phyloP scores from a whole-genome alignment of 75 land plant genomes.

The Sequoia sempervirens region DNA sequence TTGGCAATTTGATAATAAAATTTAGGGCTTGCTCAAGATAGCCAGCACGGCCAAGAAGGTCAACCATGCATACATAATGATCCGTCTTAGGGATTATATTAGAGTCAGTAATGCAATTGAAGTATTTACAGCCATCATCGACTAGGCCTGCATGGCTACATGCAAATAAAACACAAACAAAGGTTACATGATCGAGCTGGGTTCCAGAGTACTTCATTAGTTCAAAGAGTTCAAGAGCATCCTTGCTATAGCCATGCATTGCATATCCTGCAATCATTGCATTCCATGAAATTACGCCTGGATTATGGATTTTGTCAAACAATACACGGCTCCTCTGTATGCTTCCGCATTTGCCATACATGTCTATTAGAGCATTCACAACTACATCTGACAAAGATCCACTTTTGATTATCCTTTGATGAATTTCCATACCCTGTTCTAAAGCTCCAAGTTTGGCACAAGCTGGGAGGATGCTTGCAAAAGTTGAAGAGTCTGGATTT shows the following conservation, averaged over 20 bases:
- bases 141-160: conserved; percentile 17
- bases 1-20: conserved; percentile 18
- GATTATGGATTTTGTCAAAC: conserved; percentile 6
- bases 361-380: conserved; percentile 15
- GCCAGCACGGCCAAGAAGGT: conserved; percentile 36
- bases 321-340: conserved; percentile 13
- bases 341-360: conserved; percentile 24
- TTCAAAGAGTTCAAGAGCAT: conserved; percentile 16
- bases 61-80: conserved; percentile 32
- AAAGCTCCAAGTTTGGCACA: conserved; percentile 4
- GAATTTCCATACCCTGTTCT: conserved; percentile 14
- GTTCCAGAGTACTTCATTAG: conserved; percentile 4
- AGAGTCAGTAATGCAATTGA: conserved; percentile 15
- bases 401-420: conserved; percentile 7
- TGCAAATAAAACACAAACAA: conserved; percentile 12
- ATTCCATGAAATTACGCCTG: conserved; percentile 2
- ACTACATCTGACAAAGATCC: conserved; percentile 6
- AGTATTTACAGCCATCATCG: conserved; percentile 14
- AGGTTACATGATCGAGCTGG: conserved; percentile 10
- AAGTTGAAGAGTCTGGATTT: conserved; percentile 32
- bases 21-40: conserved; percentile 19
- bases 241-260: conserved; percentile 6
- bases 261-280: conserved; percentile 29
- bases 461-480: conserved; percentile 9
- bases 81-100: conserved; percentile 17